Percentiles rank a stretch among this genome's conserved stretches.
Evolutionary conservation across 2,329 filamentous ascomycete species (phyloP).

Genomic region (Diaporthe citriasiana): DNA sequence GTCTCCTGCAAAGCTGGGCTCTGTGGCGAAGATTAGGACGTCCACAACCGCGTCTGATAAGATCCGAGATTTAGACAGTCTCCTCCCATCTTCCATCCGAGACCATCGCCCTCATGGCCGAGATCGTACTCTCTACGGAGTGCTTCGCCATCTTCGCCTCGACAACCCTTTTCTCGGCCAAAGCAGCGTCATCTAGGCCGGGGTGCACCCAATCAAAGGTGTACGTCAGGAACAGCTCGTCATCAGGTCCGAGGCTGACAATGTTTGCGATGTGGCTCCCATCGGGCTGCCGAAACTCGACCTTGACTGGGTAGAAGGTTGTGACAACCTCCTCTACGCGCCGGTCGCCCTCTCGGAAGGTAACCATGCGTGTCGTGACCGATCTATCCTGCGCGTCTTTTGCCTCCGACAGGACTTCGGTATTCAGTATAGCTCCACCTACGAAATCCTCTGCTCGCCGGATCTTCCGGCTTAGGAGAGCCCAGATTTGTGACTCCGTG

Average conservation of each 20-base stretch:
- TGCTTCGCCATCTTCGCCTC: slow-evolving; percentile 37
- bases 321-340: slow-evolving; percentile 48
- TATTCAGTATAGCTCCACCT: slow-evolving; percentile 48
- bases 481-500: slow-evolving; percentile 33
- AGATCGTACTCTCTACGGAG: slow-evolving; percentile 36
- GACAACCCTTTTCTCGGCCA: slow-evolving; percentile 21
- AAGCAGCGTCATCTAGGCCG: slow-evolving; percentile 6
- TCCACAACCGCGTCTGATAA: neutral
- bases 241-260: slow-evolving; percentile 37
- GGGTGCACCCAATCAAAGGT: slow-evolving; percentile 40
- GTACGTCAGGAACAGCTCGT: slow-evolving; percentile 41
- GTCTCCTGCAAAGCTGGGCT: neutral
- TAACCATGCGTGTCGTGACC: slow-evolving; percentile 49
- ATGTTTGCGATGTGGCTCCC: slow-evolving; percentile 48
- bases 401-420: slow-evolving; percentile 48
- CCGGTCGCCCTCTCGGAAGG: slow-evolving; percentile 48
- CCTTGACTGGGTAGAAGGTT: slow-evolving; percentile 46
- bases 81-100: slow-evolving; percentile 34
- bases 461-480: slow-evolving; percentile 47
- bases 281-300: slow-evolving; percentile 49
- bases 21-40: neutral
- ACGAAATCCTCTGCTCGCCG: slow-evolving; percentile 51
- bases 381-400: slow-evolving; percentile 46
- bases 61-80: neutral
- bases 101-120: slow-evolving; percentile 33